phyloP scores from a whole-genome alignment of 352 stramenopile species.

The Stephanocyclus meneghinianus region DNA sequence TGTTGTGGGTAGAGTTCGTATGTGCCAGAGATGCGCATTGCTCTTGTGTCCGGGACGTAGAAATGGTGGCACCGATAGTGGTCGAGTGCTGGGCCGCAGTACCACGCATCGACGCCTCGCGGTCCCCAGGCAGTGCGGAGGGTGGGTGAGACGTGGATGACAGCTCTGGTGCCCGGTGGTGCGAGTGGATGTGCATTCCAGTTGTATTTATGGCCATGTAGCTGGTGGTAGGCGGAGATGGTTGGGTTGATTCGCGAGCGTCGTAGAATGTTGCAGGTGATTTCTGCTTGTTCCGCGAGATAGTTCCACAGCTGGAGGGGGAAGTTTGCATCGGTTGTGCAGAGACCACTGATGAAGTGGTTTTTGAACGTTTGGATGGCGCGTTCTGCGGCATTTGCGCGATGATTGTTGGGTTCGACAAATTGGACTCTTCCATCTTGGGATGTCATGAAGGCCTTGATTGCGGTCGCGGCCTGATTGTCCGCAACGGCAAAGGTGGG shows the following conservation, averaged over 20 bases:
- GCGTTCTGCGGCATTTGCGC: conserved; percentile 10
- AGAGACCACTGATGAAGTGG: conserved; percentile 39
- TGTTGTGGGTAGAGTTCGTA: conserved; percentile 17
- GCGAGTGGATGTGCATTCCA: conserved; percentile 22
- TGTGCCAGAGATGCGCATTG: conserved; percentile 24
- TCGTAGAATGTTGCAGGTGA: conserved; percentile 40
- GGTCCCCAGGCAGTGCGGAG: conserved; percentile 28
- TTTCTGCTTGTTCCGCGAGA: conserved; percentile 28
- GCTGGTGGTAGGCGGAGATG: conserved; percentile 18
- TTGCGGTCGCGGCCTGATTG: conserved; percentile 17
- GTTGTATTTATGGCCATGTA: conserved; percentile 7
- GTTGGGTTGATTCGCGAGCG: conserved; percentile 36
- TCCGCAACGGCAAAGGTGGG: conserved; percentile 28
- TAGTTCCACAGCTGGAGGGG: conserved; percentile 11
- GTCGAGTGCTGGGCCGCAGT: conserved; percentile 10
- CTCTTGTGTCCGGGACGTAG: conserved; percentile 22
- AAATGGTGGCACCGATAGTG: conserved; percentile 36
- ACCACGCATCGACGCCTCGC: conserved; percentile 43
- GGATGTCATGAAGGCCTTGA: conserved; percentile 3
- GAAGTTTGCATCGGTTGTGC: conserved; percentile 13
- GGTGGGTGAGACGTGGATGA: conserved; percentile 1
- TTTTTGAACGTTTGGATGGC: conserved; percentile 59
- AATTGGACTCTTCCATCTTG: not conserved
- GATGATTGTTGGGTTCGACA: conserved; percentile 11
- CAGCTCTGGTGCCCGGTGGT: conserved; percentile 8